phyloP scores from a whole-genome alignment of 495 filamentous ascomycete species.

The Astrothelium subdiscretum region DNA sequence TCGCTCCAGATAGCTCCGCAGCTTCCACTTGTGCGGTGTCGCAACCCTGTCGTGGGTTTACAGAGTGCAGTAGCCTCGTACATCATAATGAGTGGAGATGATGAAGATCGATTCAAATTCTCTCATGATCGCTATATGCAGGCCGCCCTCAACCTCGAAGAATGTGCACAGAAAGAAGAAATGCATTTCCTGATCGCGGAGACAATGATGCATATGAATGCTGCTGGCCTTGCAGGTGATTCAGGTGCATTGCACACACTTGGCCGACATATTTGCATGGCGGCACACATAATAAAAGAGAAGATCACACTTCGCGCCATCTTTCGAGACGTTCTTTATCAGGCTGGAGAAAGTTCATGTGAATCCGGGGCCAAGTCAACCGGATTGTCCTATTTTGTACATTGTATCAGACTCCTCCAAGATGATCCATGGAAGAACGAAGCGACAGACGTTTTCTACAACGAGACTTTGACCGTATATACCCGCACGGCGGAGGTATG shows the following conservation, averaged over 20 bases:
- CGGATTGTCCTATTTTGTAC: constrained; percentile 64
- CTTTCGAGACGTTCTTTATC: constrained; percentile 62
- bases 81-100: constrained; percentile 60
- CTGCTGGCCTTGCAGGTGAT: neutral
- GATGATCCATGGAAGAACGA: constrained; percentile 53
- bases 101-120: constrained; percentile 68
- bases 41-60: constrained; percentile 60
- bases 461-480: constrained; percentile 69
- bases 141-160: constrained; percentile 56
- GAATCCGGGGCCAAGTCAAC: constrained; percentile 71
- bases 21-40: constrained; percentile 9
- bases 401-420: constrained; percentile 67
- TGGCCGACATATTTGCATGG: constrained; percentile 64
- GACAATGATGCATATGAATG: constrained; percentile 41
- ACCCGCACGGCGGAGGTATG: constrained; percentile 70
- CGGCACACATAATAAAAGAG: constrained; percentile 57
- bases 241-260: constrained; percentile 46
- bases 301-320: constrained; percentile 45
- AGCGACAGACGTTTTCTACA: constrained; percentile 61
- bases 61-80: constrained; percentile 66
- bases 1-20: constrained; percentile 10
- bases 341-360: constrained; percentile 61
- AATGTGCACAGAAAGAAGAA: constrained; percentile 52
- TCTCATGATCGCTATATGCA: constrained; percentile 73
- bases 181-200: constrained; percentile 86